Evolutionary conservation across 169 alveolate genomes (phyloP), one percentile per base, ranked within the genome.

Genomic region (Blepharisma undulans): DNA sequence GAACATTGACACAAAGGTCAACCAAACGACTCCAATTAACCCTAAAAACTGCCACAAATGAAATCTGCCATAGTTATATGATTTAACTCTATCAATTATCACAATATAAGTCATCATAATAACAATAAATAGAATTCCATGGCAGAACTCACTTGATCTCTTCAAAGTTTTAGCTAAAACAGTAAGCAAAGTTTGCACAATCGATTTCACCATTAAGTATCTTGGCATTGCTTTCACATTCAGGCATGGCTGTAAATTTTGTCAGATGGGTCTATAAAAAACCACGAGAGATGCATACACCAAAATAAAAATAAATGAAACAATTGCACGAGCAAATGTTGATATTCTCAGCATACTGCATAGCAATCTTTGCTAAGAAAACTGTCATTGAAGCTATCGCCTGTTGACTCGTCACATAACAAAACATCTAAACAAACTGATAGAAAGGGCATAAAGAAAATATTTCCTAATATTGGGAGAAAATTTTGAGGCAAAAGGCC

Each of bases 301-400:
- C 6, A 82, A n/a, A 16, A 82, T 19, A 5, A 79, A 3, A n/a
- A 82, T 30, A 59, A 30, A 30, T 22, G 78, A 19, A 30, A 82
- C 5, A 33, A 82, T 36, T 4, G 76, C 22, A 36, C 33, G 33
- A 33, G 16, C 34, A 82, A 29, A 48, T 82, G 89, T 6, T 4
- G 3, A 34, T 72, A 80, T 82, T 82, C 16, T 72, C 89, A 82
- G 89, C 89, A 82, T 33, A 30, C 7, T 3, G 72, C 12, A 21
- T 19, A 30, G 89, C 89, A 82, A 48, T 82, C 89, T 48, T 82
- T 82, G 8, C 4, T 18, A 19, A 82, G 10, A 82, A 82, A 82
- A 33, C 61, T 21, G n/a, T 82, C 89, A 10, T 80, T 82, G 5
- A 82, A 21, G 89, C 6, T 18, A 82, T 29, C 48, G 7, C 89